Evolutionary conservation across 1,284 basidiomycete genomes (phyloP).

Genomic region (Ustanciosporium gigantosporum): DNA sequence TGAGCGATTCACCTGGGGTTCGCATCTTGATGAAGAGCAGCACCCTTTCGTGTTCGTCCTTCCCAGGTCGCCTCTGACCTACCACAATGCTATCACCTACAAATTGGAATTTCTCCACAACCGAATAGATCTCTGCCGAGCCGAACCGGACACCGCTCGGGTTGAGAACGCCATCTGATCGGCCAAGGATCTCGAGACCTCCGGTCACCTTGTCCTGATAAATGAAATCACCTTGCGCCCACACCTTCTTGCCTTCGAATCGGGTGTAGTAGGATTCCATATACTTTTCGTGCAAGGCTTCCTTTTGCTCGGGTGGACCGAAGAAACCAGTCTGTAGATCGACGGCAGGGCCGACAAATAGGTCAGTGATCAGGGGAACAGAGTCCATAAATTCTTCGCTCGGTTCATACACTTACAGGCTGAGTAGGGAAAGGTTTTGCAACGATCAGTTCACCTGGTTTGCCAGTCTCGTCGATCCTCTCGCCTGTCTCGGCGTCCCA

Average conservation of each 20-base stretch:
- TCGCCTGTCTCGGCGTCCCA: constrained; percentile 42
- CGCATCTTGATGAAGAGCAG: constrained; percentile 56
- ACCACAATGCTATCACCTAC: constrained; percentile 58
- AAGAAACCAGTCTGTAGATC: constrained; percentile 23
- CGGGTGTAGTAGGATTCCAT: constrained; percentile 59
- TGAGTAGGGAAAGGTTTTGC: constrained; percentile 59
- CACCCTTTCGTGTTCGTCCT: constrained; percentile 57
- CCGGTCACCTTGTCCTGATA: constrained; percentile 62
- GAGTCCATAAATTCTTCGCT: constrained; percentile 1
- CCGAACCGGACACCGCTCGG: constrained; percentile 82
- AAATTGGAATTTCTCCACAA: constrained; percentile 64
- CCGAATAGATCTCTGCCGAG: constrained; percentile 79
- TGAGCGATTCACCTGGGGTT: constrained; percentile 19
- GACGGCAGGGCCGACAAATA: not conserved
- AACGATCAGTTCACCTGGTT: constrained; percentile 57
- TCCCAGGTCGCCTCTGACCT: constrained; percentile 34
- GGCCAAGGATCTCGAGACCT: constrained; percentile 77
- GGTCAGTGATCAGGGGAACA: not conserved
- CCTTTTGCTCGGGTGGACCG: constrained; percentile 33
- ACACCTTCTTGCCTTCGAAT: constrained; percentile 37
- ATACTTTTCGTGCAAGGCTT: constrained; percentile 53
- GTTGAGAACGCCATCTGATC: constrained; percentile 61
- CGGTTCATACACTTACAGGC: constrained; percentile 52
- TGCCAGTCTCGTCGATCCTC: constrained; percentile 35
- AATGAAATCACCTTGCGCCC: constrained; percentile 48